Evolutionary conservation across 2,329 filamentous ascomycete genomes (phyloP), one percentile per base, ranked within the genome.

Genomic region (Thelonectria olida): DNA sequence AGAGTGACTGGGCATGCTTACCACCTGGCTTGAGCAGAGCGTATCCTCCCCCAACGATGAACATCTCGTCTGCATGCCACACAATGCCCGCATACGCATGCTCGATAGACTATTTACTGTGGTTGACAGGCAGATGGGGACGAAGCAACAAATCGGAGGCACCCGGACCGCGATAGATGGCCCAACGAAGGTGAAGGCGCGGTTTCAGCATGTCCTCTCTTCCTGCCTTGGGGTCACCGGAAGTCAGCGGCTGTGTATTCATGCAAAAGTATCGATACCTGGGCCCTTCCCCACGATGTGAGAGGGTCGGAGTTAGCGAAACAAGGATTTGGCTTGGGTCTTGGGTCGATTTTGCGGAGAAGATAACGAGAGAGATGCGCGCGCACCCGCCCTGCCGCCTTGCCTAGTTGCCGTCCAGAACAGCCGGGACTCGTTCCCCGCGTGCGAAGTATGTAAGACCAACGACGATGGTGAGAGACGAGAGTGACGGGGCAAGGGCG

Each of bases 1-100:
- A n/a, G n/a, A n/a, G n/a, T n/a, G n/a, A n/a, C n/a, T n/a, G n/a
- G n/a, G n/a, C n/a, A 17, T 53, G 50, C 34, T 34, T 28, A 22
- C 22, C 22, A 20, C 17, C 15, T 34, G 25, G 25, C 5, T 27
- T 5, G 25, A 27, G 25, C 25, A 27, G 25, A 31, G 28, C 28
- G 28, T 8, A 10, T 31, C 10, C 28, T 13, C 28, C 28, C 5
- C 4, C 10, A 12, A 23, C 20, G 27, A 36, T 4, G 20, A 42
- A 17, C 47, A 31, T 31, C 31, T 23, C 12, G 27, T 47, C 22
- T 55, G 58, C 39, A 55, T 45, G 39, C 45, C 58, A 51, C 38
- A 41, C 53, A 55, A 55, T 54, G 50, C 36, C 22, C n/a, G n/a
- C n/a, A n/a, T n/a, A 36, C 10, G 34, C 36, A 54, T 36, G 36